Evolutionary conservation across 2,329 filamentous ascomycete genomes (phyloP), one percentile per base, ranked within the genome.

Genomic region (Aspergillus glaucus): DNA sequence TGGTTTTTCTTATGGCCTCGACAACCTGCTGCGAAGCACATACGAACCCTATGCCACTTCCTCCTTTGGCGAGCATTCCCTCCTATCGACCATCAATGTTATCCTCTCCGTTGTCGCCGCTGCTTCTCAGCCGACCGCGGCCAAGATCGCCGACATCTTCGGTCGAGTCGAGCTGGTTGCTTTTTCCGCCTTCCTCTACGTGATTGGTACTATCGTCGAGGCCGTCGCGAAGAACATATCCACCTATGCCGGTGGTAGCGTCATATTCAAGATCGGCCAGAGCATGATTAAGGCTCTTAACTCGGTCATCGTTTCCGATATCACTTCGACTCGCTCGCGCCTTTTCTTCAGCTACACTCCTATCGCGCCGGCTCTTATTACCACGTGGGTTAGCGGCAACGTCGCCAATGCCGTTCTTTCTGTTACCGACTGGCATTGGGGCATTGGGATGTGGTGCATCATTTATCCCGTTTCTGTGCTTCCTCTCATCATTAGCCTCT

Each of bases 391-490:
- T 3, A 28, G 21, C 24, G 43, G 43, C 6, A 44, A 44, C n/a
- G 26, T 44, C 43, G 21, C 43, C 8, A 28, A 14, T 8, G n/a
- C 43, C 26, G 43, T 44, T 30, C 43, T 44, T 12, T 6, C 12
- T 8, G 22, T n/a, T 6, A 44, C 43, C 2, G 15, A 14, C 24
- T 44, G 43, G 43, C 21, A 17, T 6, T 44, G 43, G 43, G 43
- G 43, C 26, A n/a, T 44, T 30, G 43, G 43, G 6, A 44, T 44
- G 43, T 44, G 43, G 43, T 28, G 43, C 17, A 32, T 44, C 17
- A 44, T 44, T 17, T 32, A 30, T 30, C 21, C 43, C 17, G 21
- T 32, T 6, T 30, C 9, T 26, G 21, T 26, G 22, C 7, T 28
- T 5, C 26, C 43, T 10, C 21, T 44, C 24, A 44, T 44, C 6